Percentiles rank a stretch among this genome's conserved stretches.
Conservation (phyloP, 2,329 filamentous ascomycete species). For the Pyrenochaeta sp. region DNA sequence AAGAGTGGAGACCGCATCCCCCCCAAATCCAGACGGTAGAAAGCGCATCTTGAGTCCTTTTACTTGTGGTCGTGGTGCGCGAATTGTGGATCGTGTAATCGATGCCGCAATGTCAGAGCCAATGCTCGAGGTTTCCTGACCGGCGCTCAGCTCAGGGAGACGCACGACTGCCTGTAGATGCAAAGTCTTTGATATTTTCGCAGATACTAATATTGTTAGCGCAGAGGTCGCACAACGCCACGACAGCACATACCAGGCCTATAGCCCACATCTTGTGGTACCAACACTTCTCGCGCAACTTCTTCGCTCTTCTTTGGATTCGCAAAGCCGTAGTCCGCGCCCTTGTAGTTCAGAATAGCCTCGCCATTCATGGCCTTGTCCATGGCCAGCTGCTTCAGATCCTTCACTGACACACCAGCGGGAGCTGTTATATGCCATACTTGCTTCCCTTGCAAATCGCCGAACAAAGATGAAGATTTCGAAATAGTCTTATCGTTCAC, state of each 20-base stretch:
- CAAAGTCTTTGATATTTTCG: slow-evolving; percentile 64
- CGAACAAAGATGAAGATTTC: slow-evolving; percentile 59
- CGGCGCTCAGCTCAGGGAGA: slow-evolving; percentile 54
- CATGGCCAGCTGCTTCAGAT: slow-evolving; percentile 70
- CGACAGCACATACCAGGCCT: slow-evolving; percentile 56
- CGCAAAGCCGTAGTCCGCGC: slow-evolving; percentile 67
- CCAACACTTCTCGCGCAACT: slow-evolving; percentile 65
- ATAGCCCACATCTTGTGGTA: slow-evolving; percentile 67
- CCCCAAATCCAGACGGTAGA: slow-evolving; percentile 68
- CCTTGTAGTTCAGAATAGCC: slow-evolving; percentile 68
- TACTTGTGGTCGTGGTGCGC: slow-evolving; percentile 68
- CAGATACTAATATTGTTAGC: slow-evolving; percentile 29
- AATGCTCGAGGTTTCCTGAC: slow-evolving; percentile 50
- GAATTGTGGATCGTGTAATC: slow-evolving; percentile 58
- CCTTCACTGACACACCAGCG: slow-evolving; percentile 70
- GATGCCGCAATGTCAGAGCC: slow-evolving; percentile 51
- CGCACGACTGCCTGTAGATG: slow-evolving; percentile 70
- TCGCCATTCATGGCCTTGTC: slow-evolving; percentile 62
- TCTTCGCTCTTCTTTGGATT: slow-evolving; percentile 60
- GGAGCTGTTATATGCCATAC: slow-evolving; percentile 83
- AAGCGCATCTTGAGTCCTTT: slow-evolving; percentile 72
- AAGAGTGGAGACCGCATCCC: slow-evolving; percentile 52
- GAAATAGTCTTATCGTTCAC: slow-evolving; percentile 52
- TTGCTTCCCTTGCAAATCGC: slow-evolving; percentile 72
- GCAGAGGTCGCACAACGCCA: neutral